A percentile compares a stretch with the other conserved stretches of the same genome.
Conservation (phyloP, 2,329 filamentous ascomycete genomes). For the Cercospora zeae-maydis region DNA sequence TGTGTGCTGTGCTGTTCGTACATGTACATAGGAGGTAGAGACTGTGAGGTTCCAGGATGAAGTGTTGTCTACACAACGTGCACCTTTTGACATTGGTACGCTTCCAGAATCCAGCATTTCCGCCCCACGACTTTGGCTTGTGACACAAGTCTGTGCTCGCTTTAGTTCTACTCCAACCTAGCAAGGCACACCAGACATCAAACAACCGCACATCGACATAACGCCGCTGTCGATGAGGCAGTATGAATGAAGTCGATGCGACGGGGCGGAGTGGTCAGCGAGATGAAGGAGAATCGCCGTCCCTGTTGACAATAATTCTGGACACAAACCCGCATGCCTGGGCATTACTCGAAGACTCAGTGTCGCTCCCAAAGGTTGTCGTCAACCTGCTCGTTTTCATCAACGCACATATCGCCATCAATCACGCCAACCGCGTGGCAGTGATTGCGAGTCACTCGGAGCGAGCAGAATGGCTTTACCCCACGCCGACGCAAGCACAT, state of each 20-base stretch:
- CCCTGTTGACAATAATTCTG: slow-evolving; percentile 83
- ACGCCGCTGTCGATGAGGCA: neutral
- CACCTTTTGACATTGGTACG: too few relatives aligned
- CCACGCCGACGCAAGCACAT: slow-evolving; percentile 44
- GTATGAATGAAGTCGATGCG: slow-evolving; percentile 65
- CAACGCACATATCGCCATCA: slow-evolving; percentile 92
- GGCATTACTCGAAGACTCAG: slow-evolving; percentile 68
- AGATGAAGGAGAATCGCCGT: slow-evolving; percentile 55
- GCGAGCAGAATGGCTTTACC: slow-evolving; percentile 86
- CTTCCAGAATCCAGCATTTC: neutral
- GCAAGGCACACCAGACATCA: neutral
- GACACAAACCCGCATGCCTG: slow-evolving; percentile 96
- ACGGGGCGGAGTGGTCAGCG: slow-evolving; percentile 42
- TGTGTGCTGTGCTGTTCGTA: too few relatives aligned
- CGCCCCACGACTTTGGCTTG: neutral
- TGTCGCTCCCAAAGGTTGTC: slow-evolving; percentile 79
- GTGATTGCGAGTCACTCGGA: slow-evolving; percentile 86
- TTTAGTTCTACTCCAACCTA: neutral
- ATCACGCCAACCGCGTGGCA: slow-evolving; percentile 88
- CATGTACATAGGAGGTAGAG: neutral
- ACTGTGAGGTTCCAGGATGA: neutral
- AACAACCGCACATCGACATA: neutral
- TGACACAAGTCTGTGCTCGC: neutral
- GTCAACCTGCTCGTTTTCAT: slow-evolving; percentile 92
- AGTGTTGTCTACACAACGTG: neutral